These are phyloP conservation scores for Neophaeococcomyces mojaviensis DNA, from an alignment of 2,329 filamentous ascomycete genomes.

Conservation along the genomic window DNA sequence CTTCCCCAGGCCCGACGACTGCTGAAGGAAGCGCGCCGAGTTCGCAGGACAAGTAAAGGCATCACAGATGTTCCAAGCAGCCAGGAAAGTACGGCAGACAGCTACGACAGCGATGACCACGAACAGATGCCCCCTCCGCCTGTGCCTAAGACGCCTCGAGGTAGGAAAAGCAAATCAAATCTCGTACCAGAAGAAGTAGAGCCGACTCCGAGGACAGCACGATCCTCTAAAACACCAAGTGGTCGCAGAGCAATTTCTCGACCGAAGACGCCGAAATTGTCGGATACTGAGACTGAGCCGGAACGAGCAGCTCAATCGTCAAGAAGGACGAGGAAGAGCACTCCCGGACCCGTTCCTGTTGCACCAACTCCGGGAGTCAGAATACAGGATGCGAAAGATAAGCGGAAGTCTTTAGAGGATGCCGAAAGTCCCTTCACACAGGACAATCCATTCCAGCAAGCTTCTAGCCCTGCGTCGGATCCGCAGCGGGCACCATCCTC, in stretches of 20 bases:
- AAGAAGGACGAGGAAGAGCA: slow-evolving; percentile 47
- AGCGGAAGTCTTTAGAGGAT: slow-evolving; percentile 34
- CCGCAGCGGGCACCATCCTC: slow-evolving; percentile 43
- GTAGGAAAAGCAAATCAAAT: slow-evolving; percentile 28
- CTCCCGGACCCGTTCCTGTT: slow-evolving; percentile 28
- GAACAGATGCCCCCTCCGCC: slow-evolving; percentile 40
- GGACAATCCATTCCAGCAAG: slow-evolving; percentile 90
- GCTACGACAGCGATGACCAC: slow-evolving; percentile 50
- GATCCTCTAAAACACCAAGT: slow-evolving; percentile 47
- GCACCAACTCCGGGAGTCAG: slow-evolving; percentile 25
- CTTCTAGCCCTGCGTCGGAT: slow-evolving; percentile 58
- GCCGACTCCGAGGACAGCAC: slow-evolving; percentile 34
- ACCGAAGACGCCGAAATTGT: slow-evolving; percentile 42
- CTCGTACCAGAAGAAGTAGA: slow-evolving; percentile 30
- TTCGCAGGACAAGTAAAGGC: slow-evolving; percentile 78
- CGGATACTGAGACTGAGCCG: slow-evolving; percentile 44
- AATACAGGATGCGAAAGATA: slow-evolving; percentile 30
- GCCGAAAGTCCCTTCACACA: slow-evolving; percentile 65
- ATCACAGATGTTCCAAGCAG: slow-evolving; percentile 63
- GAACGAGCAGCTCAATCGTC: slow-evolving; percentile 41
- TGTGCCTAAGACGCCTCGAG: slow-evolving; percentile 44
- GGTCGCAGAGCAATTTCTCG: slow-evolving; percentile 39
- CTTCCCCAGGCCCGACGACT: slow-evolving; percentile 71
- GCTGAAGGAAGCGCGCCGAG: slow-evolving; percentile 64
- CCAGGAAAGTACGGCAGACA: slow-evolving; percentile 55